Evolutionary conservation across 2,329 filamentous ascomycete genomes (phyloP).

Genomic region (Penicillium rolfsii): DNA sequence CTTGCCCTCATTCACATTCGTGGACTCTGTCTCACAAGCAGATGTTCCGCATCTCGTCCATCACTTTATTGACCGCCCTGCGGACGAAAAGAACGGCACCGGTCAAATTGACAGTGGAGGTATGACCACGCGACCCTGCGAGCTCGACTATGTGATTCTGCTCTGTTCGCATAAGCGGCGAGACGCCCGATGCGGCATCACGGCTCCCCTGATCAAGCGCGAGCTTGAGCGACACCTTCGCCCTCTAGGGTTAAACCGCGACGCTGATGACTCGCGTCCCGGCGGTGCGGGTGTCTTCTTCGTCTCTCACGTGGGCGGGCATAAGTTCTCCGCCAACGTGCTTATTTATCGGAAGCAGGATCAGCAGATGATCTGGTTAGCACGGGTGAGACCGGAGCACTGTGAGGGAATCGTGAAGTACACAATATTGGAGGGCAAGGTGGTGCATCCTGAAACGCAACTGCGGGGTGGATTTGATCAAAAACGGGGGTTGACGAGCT

Average conservation of each 20-base stretch:
- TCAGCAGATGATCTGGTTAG: conserved; percentile 72
- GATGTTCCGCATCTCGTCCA: conserved; percentile 68
- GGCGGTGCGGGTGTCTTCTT: conserved; percentile 90
- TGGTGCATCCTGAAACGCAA: conserved; percentile 82
- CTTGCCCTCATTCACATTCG: conserved; percentile 76
- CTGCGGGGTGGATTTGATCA: conserved; percentile 84
- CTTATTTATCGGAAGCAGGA: conserved; percentile 72
- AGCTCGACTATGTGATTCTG: conserved; percentile 80
- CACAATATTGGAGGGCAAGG: conserved; percentile 84
- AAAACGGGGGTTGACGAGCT: conserved; percentile 70
- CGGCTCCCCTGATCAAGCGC: conserved; percentile 75
- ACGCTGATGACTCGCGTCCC: conserved; percentile 78
- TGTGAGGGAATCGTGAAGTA: conserved; percentile 86
- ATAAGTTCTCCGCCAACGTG: conserved; percentile 91
- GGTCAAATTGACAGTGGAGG: conserved; percentile 41
- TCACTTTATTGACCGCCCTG: conserved; percentile 65
- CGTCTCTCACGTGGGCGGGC: conserved; percentile 88
- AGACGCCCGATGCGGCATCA: conserved; percentile 89
- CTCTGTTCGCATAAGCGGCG: conserved; percentile 88
- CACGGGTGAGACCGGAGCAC: conserved; percentile 80
- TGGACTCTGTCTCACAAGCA: conserved; percentile 74
- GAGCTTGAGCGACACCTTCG: conserved; percentile 84
- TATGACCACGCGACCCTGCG: conserved; percentile 62
- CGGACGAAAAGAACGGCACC: conserved; percentile 48
- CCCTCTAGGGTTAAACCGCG: conserved; percentile 75